Evolutionary conservation across 805 yeast species (phyloP).

Genomic region (Wickerhamiella alocasiicola): DNA sequence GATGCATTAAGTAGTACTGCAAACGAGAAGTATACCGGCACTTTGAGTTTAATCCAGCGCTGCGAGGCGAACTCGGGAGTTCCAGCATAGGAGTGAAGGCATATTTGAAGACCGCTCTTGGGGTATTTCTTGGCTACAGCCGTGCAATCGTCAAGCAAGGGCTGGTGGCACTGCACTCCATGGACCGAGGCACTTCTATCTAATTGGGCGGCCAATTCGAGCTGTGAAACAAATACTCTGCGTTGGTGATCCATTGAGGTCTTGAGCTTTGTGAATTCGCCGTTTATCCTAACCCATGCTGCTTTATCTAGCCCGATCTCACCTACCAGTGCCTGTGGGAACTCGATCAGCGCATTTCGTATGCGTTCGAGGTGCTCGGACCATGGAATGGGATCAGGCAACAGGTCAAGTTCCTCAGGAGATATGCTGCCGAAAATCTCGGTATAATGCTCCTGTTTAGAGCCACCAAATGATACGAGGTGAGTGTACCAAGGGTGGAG

Average conservation of each 20-base stretch:
- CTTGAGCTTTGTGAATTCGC: constrained; percentile 33
- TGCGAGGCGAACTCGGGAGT: constrained; percentile 42
- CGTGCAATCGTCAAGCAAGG: constrained; percentile 36
- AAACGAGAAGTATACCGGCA: constrained; percentile 38
- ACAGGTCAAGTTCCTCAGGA: constrained; percentile 29
- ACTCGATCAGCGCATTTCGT: constrained; percentile 24
- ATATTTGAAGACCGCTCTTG: constrained; percentile 28
- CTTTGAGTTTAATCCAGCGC: constrained; percentile 19
- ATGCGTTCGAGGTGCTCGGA: constrained; percentile 28
- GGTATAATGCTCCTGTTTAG: constrained; percentile 39
- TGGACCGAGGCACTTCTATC: constrained; percentile 58
- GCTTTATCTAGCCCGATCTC: constrained; percentile 84
- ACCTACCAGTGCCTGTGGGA: constrained; percentile 47
- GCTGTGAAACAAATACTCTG: constrained; percentile 37
- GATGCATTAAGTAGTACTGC: constrained; percentile 38
- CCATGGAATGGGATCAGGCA: constrained; percentile 53
- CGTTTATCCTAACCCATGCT: constrained; percentile 45
- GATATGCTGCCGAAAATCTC: constrained; percentile 36
- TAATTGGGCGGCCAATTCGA: constrained; percentile 41
- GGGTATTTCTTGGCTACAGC: constrained; percentile 21
- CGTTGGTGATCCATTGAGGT: constrained; percentile 59
- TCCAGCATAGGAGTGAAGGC: constrained; percentile 81
- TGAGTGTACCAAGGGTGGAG: constrained; percentile 91
- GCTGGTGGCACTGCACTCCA: constrained; percentile 70
- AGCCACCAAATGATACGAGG: constrained; percentile 33